Evolutionary conservation across 768 basidiomycete genomes (phyloP).

Genomic region (Mrakia blollopis): DNA sequence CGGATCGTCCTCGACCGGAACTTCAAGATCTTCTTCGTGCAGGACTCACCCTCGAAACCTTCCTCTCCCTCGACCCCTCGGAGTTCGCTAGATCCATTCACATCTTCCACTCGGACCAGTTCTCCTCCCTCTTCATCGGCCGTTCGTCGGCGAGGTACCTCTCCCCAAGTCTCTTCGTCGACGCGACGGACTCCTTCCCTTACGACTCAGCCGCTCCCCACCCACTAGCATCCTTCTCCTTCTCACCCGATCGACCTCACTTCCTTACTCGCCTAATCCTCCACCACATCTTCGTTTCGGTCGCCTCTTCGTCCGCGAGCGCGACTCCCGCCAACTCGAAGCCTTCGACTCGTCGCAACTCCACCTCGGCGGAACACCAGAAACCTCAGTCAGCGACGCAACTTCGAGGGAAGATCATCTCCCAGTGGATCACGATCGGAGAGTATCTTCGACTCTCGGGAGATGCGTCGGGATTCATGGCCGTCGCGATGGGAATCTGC

Average conservation of each 20-base stretch:
- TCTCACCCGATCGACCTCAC: slow-evolving; percentile 55
- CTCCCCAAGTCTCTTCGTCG: slow-evolving; percentile 4
- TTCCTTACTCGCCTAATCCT: slow-evolving; percentile 74
- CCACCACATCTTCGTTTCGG: slow-evolving; percentile 52
- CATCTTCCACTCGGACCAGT: slow-evolving; percentile 51
- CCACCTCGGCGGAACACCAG: neutral
- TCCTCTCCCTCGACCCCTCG: slow-evolving; percentile 60
- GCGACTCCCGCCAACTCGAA: neutral
- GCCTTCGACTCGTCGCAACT: neutral
- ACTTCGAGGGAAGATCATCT: slow-evolving; percentile 66
- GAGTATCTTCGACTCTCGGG: slow-evolving; percentile 67
- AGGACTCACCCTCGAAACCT: slow-evolving; percentile 63
- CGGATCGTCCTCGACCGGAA: neutral
- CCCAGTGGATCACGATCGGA: slow-evolving; percentile 66
- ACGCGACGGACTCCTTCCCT: slow-evolving; percentile 3
- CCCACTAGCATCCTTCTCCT: slow-evolving; percentile 12
- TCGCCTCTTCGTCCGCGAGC: neutral
- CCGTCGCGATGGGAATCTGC: slow-evolving; percentile 65
- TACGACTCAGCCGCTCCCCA: slow-evolving; percentile 11
- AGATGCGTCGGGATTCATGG: slow-evolving; percentile 74
- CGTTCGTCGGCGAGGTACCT: neutral
- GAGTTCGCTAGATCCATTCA: slow-evolving; percentile 61
- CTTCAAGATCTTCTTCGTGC: slow-evolving; percentile 54
- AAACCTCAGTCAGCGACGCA: slow-evolving; percentile 52
- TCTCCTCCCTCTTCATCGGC: slow-evolving; percentile 18